A percentile compares a stretch with the other conserved stretches of the same genome.
Conservation (phyloP, 2,329 filamentous ascomycete species). For the Cercospora sp. region DNA sequence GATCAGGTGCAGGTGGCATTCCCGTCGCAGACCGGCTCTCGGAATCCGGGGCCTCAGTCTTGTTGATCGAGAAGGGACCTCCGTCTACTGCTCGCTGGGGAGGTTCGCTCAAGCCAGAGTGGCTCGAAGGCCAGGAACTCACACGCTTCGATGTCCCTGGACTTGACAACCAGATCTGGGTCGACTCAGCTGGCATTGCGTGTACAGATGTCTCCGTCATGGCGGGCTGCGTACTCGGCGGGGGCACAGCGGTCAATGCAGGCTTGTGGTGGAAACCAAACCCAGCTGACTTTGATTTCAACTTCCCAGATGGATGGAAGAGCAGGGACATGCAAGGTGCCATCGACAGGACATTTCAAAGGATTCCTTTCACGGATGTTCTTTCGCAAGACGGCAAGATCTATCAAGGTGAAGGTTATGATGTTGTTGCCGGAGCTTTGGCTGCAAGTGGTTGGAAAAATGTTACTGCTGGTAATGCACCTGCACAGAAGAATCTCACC, state of each 20-base stretch:
- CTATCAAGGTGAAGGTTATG: constrained; percentile 67
- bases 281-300: constrained; percentile 66
- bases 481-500: constrained; percentile 64
- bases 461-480: constrained; percentile 60
- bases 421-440: constrained; percentile 62
- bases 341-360: constrained; percentile 62
- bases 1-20: constrained; percentile 63
- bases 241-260: constrained; percentile 66
- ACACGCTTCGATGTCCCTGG: constrained; percentile 72
- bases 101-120: constrained; percentile 60
- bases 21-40: constrained; percentile 62
- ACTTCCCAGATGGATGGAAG: constrained; percentile 73
- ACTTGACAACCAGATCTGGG: constrained; percentile 70
- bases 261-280: constrained; percentile 69
- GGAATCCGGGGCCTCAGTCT: constrained; percentile 63
- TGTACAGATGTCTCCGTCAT: constrained; percentile 72
- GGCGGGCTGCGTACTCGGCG: constrained; percentile 70
- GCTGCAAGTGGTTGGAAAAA: constrained; percentile 61
- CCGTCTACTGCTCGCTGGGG: constrained; percentile 65
- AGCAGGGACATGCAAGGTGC: constrained; percentile 60
- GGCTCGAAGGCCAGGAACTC: constrained; percentile 62
- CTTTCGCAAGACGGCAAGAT: constrained; percentile 66
- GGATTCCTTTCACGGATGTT: constrained; percentile 68
- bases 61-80: constrained; percentile 55
- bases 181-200: constrained; percentile 61